A percentile compares a stretch with the other conserved stretches of the same genome.
Evolutionary conservation across 2,329 filamentous ascomycete genomes (phyloP).

Genomic region (Allantophomopsis cytisporea): DNA sequence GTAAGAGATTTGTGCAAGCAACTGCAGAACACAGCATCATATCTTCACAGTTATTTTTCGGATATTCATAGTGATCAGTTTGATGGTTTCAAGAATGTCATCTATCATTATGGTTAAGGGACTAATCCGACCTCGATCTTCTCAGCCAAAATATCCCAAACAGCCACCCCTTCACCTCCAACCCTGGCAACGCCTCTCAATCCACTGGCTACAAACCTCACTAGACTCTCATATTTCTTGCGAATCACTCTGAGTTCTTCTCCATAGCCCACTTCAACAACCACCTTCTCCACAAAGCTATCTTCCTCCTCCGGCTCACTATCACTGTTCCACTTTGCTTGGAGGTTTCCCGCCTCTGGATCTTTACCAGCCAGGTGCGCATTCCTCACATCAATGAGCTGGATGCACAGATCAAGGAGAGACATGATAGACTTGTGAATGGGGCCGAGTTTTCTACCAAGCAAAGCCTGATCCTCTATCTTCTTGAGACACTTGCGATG

Average conservation of each 20-base stretch:
- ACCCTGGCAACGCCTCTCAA: constrained; percentile 64
- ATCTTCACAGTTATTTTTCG: no score
- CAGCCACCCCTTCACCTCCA: constrained; percentile 53
- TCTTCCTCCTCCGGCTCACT: constrained; percentile 23
- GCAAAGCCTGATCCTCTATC: constrained; percentile 54
- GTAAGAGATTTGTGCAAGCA: no score
- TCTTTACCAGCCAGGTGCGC: constrained; percentile 16
- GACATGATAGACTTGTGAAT: constrained; percentile 63
- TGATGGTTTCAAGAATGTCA: no score
- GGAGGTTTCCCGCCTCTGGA: constrained; percentile 8
- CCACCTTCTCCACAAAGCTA: constrained; percentile 16
- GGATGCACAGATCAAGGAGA: constrained; percentile 61
- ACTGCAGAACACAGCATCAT: no score
- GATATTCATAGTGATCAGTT: no score
- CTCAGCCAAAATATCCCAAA: constrained; percentile 75
- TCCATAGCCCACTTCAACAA: constrained; percentile 25
- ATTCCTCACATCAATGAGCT: constrained; percentile 47
- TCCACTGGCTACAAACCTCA: constrained; percentile 60
- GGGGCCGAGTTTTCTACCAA: constrained; percentile 53
- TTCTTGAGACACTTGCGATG: constrained; percentile 51
- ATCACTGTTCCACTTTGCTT: constrained; percentile 19
- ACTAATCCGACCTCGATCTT: constrained; percentile 47
- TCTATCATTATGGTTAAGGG: background rate
- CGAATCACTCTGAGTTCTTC: constrained; percentile 42
- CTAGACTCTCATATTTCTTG: constrained; percentile 46